Base-by-base conservation (phyloP, 2,329 filamentous ascomycete species). In the Diaporthe sp. region DNA sequence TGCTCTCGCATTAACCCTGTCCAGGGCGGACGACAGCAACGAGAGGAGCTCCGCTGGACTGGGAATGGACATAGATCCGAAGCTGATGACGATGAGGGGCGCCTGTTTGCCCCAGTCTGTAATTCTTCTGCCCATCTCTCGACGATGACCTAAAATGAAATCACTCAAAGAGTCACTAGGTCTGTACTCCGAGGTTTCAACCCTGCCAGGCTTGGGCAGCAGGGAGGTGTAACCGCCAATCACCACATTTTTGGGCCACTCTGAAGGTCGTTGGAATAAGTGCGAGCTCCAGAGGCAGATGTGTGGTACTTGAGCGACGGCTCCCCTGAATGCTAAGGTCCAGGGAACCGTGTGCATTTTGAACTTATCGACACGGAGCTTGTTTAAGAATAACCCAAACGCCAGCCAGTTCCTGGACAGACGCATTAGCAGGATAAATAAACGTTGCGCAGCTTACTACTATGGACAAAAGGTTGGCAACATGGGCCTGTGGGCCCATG, bases 251-350 rank as follows among this genome's bases (percentile, higher is more conserved):
- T 61, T 25, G 9, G 35, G 56, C 56, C 56, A 61, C 35, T 61
- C 56, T 39, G 35, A 61, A 13, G 56, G 56, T 35, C 35, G 35
- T 4, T 35, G 56, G 32, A 61, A 61, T 39, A 61, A 39, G 15
- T 61, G 56, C 2, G 56, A 42, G 56, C 56, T 61, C 56, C 56
- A 61, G 25, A 61, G 56, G 32, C 56, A 61, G 35, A 61, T 19
- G 4, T 61, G 56, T 39, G 56, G 56, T 42, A 61, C 35, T n/a
- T 61, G n/a, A 19, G 56, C 32, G 32, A 61, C 4, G 27, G 25
- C 19, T 13, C 3, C 7, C 35, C 56, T 61, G 35, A 42, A 25
- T 5, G 39, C 35, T 25, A 22, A 61, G 39, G 35, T 39, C 56
- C 56, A 61, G 56, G 56, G 56, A 5, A 61, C 56, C 56, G 35